Evolutionary conservation across 2,329 filamentous ascomycete genomes (phyloP), one percentile per base, ranked within the genome.

Genomic region (Helicocarpus griseus): DNA sequence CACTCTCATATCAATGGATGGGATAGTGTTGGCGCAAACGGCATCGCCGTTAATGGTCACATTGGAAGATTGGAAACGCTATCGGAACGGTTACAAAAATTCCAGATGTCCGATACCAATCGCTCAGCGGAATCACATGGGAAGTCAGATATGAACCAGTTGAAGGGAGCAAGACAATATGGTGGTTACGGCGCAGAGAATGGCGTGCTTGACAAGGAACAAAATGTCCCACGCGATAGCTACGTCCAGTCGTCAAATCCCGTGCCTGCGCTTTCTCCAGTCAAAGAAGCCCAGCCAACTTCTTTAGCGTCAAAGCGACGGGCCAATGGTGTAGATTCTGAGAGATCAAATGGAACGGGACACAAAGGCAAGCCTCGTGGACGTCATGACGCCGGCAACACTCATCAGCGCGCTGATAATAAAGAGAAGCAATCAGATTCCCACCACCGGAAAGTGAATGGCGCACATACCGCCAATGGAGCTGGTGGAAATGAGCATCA

Each of bases 1-100:
- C 52, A 54, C 4, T 54, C 48, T 35, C 41, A 47, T 4, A 47
- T 53, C 2, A 56, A 56, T 36, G 57, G 57, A 24, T 57, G 57
- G 55, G 49, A 54, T 24, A 24, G 48, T 19, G 21, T 35, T 22
- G 33, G 47, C 8, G 52, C 31, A 6, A 57, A 56, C 38, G 49
- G 36, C 35, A 54, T 49, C 47, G 49, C 46, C 13, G 40, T 55
- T 2, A 65, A 65, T 52, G 64, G 63, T n/a, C 55, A 58, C 29
- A 57, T 58, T 50, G 63, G 58, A 29, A 64, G 66, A 51, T 57
- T 61, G 2, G 65, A 66, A 52, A 60, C 65, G 6, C 62, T 71
- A 29, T 66, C 67, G 4, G 68, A 63, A 38, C 64, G 65, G 48
- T 48, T 71, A 33, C 67, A 70, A 48, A 67, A 65, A 26, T 61